Percentiles rank a stretch among this genome's conserved stretches.
Conservation (phyloP, 2,329 filamentous ascomycete species). For the Coniella lustricola region DNA sequence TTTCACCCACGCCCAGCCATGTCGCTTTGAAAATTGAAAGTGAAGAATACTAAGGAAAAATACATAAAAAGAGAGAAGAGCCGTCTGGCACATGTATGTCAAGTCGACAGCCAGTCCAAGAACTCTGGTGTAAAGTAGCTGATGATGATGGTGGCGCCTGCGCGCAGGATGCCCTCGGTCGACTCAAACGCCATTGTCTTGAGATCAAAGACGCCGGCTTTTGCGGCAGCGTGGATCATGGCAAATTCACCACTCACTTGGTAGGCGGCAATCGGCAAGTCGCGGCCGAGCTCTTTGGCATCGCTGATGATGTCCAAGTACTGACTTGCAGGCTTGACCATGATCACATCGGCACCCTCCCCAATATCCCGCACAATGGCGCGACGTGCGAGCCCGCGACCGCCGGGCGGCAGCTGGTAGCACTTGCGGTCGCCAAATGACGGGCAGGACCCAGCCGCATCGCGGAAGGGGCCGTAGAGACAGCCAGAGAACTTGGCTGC, state of each 20-base stretch:
- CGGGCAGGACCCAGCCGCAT: slow-evolving; percentile 84
- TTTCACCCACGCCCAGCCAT: too few species aligned
- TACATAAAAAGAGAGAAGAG: neutral
- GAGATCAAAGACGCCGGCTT: slow-evolving; percentile 92
- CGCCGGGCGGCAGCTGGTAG: slow-evolving; percentile 92
- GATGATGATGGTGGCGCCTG: slow-evolving; percentile 87
- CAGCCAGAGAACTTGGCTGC: slow-evolving; percentile 97
- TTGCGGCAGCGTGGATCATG: slow-evolving; percentile 94
- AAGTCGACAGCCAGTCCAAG: slow-evolving; percentile 58
- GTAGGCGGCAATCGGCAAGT: slow-evolving; percentile 90
- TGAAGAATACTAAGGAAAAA: neutral
- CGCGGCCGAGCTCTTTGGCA: slow-evolving; percentile 86
- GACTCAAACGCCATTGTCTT: slow-evolving; percentile 93
- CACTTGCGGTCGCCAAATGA: slow-evolving; percentile 92
- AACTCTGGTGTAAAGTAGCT: slow-evolving; percentile 89
- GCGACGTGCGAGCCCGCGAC: slow-evolving; percentile 81
- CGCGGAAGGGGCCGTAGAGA: slow-evolving; percentile 93
- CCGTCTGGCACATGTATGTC: slow-evolving; percentile 11
- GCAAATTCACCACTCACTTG: slow-evolving; percentile 96
- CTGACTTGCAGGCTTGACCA: slow-evolving; percentile 96
- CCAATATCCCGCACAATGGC: slow-evolving; percentile 85
- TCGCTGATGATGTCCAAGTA: slow-evolving; percentile 98
- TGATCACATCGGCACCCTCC: slow-evolving; percentile 95
- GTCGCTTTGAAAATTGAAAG: neutral
- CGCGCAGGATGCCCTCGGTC: slow-evolving; percentile 85